Conservation (phyloP, 1,139 yeast species). For the Pneumocystis jirovecii region DNA sequence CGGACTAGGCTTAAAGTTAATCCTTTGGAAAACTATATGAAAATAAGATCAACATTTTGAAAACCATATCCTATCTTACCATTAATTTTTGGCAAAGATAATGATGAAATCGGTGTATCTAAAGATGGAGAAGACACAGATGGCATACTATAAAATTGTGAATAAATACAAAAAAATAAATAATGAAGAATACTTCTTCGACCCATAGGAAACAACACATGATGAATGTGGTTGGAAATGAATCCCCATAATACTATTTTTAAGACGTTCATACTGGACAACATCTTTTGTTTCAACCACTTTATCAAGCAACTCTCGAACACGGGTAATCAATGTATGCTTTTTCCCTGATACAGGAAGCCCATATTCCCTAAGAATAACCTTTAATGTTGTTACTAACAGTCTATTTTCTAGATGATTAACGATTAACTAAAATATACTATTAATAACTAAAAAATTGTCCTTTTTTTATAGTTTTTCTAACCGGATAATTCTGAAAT, state of each 20-base stretch:
- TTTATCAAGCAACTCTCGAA: conserved; percentile 3
- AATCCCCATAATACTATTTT: conserved; percentile 3
- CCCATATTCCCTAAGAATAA: conserved; percentile 8
- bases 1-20: conserved; percentile 20
- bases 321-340: conserved; percentile 6
- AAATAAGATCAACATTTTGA: neutral
- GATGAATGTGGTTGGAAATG: neutral
- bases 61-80: neutral
- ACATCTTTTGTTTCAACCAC: conserved; percentile 1
- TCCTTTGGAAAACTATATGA: neutral
- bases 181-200: neutral
- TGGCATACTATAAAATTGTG: neutral
- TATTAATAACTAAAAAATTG: neutral
- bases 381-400: conserved; percentile 8
- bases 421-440: neutral
- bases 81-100: neutral
- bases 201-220: neutral
- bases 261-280: conserved; percentile 3
- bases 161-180: neutral
- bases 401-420: conserved; percentile 8
- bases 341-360: conserved; percentile 7
- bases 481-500: neutral
- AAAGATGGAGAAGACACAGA: neutral
- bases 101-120: neutral
- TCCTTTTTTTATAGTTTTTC: neutral